These are phyloP conservation scores for Cucumis cinereus DNA, from an alignment of 306 rosid genomes.

Conservation along the genomic window DNA sequence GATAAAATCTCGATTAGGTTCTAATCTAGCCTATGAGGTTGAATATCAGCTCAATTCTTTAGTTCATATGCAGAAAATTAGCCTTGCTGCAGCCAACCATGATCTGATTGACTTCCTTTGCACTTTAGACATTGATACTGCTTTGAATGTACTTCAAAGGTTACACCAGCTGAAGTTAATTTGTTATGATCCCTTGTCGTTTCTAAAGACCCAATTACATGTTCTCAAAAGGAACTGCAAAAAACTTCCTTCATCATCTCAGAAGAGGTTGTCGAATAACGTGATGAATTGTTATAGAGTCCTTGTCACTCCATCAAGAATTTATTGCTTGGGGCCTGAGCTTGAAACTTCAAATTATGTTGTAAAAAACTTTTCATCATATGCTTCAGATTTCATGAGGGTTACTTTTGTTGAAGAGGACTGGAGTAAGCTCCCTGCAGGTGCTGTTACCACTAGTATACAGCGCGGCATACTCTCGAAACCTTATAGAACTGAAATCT, in stretches of 20 bases:
- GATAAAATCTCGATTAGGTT: slow-evolving; percentile 23
- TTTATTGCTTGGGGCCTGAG: slow-evolving; percentile 89
- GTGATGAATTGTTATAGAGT: slow-evolving; percentile 90
- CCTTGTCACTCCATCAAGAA: slow-evolving; percentile 68
- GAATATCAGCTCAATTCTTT: slow-evolving; percentile 76
- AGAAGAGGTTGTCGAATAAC: slow-evolving; percentile 38
- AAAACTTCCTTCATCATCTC: slow-evolving; percentile 17
- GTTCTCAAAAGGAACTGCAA: slow-evolving; percentile 22
- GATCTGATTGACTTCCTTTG: slow-evolving; percentile 46
- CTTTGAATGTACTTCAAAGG: slow-evolving; percentile 43
- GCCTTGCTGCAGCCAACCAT: slow-evolving; percentile 44
- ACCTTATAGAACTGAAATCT: slow-evolving; percentile 51
- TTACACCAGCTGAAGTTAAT: slow-evolving; percentile 54
- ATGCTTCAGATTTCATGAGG: slow-evolving; percentile 79
- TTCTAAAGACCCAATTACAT: slow-evolving; percentile 38
- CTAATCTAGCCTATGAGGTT: slow-evolving; percentile 46
- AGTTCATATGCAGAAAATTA: slow-evolving; percentile 73
- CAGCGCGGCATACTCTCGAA: slow-evolving; percentile 44
- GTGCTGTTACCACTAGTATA: slow-evolving; percentile 48
- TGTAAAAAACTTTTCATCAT: slow-evolving; percentile 54
- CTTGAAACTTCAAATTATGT: slow-evolving; percentile 86
- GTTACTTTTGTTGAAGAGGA: slow-evolving; percentile 90
- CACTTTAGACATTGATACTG: slow-evolving; percentile 37
- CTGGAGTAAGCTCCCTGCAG: slow-evolving; percentile 70
- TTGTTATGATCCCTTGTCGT: slow-evolving; percentile 55